These are phyloP conservation scores for Carex parvula DNA, from an alignment of 176 grass and related monocot genomes.

Conservation along the genomic window DNA sequence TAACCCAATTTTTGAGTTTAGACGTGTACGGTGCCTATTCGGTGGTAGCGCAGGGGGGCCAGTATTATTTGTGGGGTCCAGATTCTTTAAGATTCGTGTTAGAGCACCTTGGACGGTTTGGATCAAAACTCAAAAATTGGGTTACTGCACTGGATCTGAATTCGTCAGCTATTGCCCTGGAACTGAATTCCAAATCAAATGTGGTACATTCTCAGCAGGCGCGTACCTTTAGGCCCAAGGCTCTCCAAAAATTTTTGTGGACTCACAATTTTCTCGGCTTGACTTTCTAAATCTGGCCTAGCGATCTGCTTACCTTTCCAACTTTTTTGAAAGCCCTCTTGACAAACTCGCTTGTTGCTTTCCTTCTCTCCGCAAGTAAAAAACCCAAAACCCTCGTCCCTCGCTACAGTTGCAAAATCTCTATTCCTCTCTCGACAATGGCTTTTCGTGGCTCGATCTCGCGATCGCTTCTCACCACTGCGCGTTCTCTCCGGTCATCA, in stretches of 20 bases:
- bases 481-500: conserved; percentile 22
- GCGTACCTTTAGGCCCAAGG: not conserved
- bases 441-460: conserved; percentile 43
- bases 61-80: too few relatives aligned
- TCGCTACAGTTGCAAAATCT: not conserved
- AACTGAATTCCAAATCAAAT: not conserved
- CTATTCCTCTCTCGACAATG: conserved; percentile 1
- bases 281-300: not conserved
- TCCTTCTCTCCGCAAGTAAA: not conserved
- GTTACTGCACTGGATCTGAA: too few relatives aligned
- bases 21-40: too few relatives aligned
- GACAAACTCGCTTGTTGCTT: too few relatives aligned
- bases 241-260: not conserved
- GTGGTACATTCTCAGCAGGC: not conserved
- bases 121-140: too few relatives aligned
- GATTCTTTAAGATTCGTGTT: too few relatives aligned
- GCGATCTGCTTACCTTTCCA: not conserved
- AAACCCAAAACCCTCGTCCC: conserved; percentile 31
- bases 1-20: too few relatives aligned
- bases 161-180: too few relatives aligned
- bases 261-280: not conserved
- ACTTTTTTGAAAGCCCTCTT: not conserved
- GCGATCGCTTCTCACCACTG: conserved; percentile 31
- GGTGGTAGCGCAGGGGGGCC: too few relatives aligned
- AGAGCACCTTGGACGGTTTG: too few relatives aligned